Percentiles rank a stretch among this genome's conserved stretches.
Evolutionary conservation across 148 eudicot genomes (phyloP).

Genomic region (Mesembryanthemum crystallinum): DNA sequence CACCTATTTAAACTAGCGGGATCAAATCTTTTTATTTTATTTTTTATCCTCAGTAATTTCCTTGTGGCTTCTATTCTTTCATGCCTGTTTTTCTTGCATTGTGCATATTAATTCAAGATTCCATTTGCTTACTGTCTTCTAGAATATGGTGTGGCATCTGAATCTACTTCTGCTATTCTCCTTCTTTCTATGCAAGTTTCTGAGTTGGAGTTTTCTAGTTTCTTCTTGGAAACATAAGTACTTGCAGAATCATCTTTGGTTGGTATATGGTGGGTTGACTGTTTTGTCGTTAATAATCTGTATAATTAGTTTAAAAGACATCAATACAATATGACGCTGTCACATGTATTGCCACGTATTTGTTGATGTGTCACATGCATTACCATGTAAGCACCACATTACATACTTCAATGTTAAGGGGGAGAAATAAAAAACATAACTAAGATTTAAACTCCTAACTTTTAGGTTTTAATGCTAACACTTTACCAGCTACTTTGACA

Average conservation of each 20-base stretch:
- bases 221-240: not conserved
- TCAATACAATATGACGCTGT: too few species aligned
- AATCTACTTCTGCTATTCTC: not conserved
- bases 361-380: too few species aligned
- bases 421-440: too few species aligned
- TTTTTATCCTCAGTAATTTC: not conserved
- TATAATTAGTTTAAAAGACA: too few species aligned
- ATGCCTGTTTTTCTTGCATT: not conserved
- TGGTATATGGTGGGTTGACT: not conserved
- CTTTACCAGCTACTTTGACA: too few species aligned
- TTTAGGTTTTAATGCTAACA: too few species aligned
- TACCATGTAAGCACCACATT: too few species aligned
- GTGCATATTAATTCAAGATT: slow-evolving; percentile 1
- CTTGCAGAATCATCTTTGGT: not conserved
- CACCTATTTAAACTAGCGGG: not conserved
- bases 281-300: too few species aligned
- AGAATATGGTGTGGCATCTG: not conserved
- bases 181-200: not conserved
- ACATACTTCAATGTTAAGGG: too few species aligned
- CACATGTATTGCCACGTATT: too few species aligned
- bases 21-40: not conserved
- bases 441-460: too few species aligned
- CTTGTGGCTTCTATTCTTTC: not conserved
- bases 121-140: not conserved
- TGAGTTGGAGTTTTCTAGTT: not conserved